Base-by-base conservation (phyloP, 2,329 filamentous ascomycete genomes). In the Colletotrichum graminicola region DNA sequence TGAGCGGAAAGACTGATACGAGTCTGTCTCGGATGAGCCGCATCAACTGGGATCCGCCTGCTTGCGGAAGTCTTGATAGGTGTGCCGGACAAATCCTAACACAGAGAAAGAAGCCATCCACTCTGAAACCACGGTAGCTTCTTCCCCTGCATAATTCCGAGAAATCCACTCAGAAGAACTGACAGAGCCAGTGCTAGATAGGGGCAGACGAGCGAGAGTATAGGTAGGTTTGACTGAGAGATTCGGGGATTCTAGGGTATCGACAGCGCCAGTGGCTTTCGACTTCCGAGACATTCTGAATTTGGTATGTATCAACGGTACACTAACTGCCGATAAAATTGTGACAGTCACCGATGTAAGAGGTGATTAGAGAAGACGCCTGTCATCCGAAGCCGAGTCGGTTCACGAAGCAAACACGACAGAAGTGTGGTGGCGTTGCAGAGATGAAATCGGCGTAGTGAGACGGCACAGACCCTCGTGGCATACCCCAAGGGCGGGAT, bases 201-300 rank as follows among this genome's bases (percentile, higher is more conserved):
- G 64, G 59, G 45, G 32, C 64, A 43, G 45, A 2, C 2, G 51
- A 71, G 68, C 57, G 68, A 71, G 36, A 47, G 14, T 3, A 7
- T 51, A 32, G 41, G 34, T 51, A 32, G 41, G 34, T 23, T 47
- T 21, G 36, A 45, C 14, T 12, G 18, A 32, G 14, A 21, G 12
- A 26, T 41, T 29, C 23, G 52, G 45, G n/a, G 47, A 29, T 54
- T 63, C 60, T 64, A 54, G 55, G 59, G 29, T 32, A 59, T 72
- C 54, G 47, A 47, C 54, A 26, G 45, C 10, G 51, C 47, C 65
- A 55, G 54, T 60, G 69, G 54, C 5, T 36, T 39, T 36, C 16
- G 14, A 39, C 43, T 71, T 45, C 68, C 59, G 68, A 71, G 64
- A 68, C 65, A 71, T 62, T 51, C 57, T 51, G 18, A 45, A 29